Conservation (phyloP, 2,329 filamentous ascomycete species). For the Diaporthe batatas region DNA sequence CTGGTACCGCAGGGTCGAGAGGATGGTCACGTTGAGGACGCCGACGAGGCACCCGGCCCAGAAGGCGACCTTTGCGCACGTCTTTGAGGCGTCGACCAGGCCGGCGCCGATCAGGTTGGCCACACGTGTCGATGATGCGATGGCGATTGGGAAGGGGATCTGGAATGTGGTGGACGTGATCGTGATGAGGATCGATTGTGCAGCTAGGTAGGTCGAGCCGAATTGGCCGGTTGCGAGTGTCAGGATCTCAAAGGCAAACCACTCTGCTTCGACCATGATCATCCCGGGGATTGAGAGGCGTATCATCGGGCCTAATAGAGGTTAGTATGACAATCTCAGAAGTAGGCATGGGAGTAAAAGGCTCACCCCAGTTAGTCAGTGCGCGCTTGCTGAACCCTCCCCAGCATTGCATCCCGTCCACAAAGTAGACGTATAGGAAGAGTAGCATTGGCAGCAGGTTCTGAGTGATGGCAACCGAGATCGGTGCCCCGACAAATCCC, state of each 20-base stretch:
- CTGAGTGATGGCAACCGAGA: slow-evolving; percentile 82
- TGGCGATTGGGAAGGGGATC: slow-evolving; percentile 90
- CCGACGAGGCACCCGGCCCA: slow-evolving; percentile 78
- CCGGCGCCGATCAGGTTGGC: slow-evolving; percentile 93
- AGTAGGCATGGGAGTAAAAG: slow-evolving; percentile 56
- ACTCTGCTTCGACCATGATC: slow-evolving; percentile 95
- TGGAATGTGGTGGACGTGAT: slow-evolving; percentile 87
- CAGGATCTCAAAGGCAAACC: slow-evolving; percentile 91
- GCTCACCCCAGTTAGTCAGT: slow-evolving; percentile 78
- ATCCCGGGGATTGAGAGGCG: slow-evolving; percentile 88
- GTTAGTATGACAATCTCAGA: slow-evolving; percentile 1
- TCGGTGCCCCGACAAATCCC: slow-evolving; percentile 83
- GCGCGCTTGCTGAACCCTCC: slow-evolving; percentile 80
- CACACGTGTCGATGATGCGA: slow-evolving; percentile 88
- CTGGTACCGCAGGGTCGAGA: slow-evolving; percentile 76
- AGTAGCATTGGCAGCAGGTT: slow-evolving; percentile 80
- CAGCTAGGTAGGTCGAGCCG: slow-evolving; percentile 83
- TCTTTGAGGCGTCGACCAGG: slow-evolving; percentile 83
- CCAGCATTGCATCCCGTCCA: slow-evolving; percentile 83
- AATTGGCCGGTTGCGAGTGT: slow-evolving; percentile 87
- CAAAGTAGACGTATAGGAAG: slow-evolving; percentile 78
- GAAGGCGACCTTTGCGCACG: slow-evolving; percentile 82
- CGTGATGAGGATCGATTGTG: slow-evolving; percentile 87
- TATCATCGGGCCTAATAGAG: slow-evolving; percentile 76
- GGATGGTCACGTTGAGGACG: slow-evolving; percentile 79